Percentiles rank a stretch among this genome's conserved stretches.
Evolutionary conservation across 805 yeast genomes (phyloP).

Genomic region (Lipomyces orientalis): DNA sequence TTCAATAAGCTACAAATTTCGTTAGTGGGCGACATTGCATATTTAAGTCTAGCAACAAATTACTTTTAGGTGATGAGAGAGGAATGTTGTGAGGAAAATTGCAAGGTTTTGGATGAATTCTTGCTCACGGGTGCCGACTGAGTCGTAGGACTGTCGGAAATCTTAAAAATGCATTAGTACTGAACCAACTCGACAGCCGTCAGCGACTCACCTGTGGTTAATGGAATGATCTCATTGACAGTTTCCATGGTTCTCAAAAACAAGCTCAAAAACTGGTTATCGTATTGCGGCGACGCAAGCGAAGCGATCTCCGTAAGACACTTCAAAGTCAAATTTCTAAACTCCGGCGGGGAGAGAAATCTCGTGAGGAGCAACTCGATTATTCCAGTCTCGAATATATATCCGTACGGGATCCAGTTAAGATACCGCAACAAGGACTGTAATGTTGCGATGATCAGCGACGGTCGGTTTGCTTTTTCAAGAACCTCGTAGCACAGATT

Average conservation of each 20-base stretch:
- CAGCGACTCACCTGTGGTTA: slow-evolving; percentile 38
- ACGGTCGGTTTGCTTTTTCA: slow-evolving; percentile 84
- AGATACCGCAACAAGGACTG: slow-evolving; percentile 81
- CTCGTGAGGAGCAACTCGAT: slow-evolving; percentile 73
- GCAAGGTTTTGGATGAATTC: slow-evolving; percentile 94
- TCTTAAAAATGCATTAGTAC: slow-evolving; percentile 48
- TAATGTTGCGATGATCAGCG: slow-evolving; percentile 82
- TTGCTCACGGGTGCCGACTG: slow-evolving; percentile 83
- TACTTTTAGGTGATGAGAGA: slow-evolving; percentile 72
- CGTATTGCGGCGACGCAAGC: slow-evolving; percentile 57
- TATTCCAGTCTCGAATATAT: slow-evolving; percentile 85
- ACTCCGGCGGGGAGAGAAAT: slow-evolving; percentile 76
- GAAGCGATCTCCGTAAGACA: slow-evolving; percentile 91
- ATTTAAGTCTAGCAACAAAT: background rate
- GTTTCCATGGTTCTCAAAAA: slow-evolving; percentile 77
- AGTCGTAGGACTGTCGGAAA: slow-evolving; percentile 70
- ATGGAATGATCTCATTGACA: slow-evolving; percentile 71
- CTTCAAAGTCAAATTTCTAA: slow-evolving; percentile 83
- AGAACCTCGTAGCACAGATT: slow-evolving; percentile 91
- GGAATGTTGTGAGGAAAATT: slow-evolving; percentile 84
- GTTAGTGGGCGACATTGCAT: slow-evolving; percentile 2
- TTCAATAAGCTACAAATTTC: slow-evolving; percentile 44
- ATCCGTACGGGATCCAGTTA: slow-evolving; percentile 93
- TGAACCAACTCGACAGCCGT: background rate
- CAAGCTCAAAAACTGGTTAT: slow-evolving; percentile 65